Base-by-base conservation (phyloP, 164 flowering plant species). In the Amborella trichopoda region DNA sequence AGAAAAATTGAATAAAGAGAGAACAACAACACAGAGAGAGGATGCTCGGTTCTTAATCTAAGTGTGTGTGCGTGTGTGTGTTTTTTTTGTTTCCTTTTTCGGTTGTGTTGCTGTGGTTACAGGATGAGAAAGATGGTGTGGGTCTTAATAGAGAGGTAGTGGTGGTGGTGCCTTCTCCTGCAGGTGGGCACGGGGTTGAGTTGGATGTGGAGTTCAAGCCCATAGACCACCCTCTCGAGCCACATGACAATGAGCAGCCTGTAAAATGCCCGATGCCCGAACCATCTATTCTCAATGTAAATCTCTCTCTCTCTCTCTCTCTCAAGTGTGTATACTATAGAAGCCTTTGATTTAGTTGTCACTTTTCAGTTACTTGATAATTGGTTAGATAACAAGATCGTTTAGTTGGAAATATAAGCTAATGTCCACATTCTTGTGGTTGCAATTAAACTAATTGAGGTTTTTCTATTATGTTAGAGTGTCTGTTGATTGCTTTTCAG, bases 191-290 rank as follows among this genome's bases (percentile, higher is more conserved):
- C 23, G 61, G 42, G 26, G 37, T 61, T 12, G 75, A 68, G 38
- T 23, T 51, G 1, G 60, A 67, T 3, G 19, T 44, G 0, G 75
- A 64, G 39, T 74, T 78, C 37, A 42, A 40, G 46, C 66, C 66
- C 23, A 61, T 61, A 23, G 61, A 46, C 23, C 61, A 55, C 43
- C 61, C 66, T 1, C 48, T 40, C 8, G 56, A 61, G 57, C 66
- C 66, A 0, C 32, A 40, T 2, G 56, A 61, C 30, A 55, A 55
- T 26, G 65, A 61, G 34, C 50, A 61, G 2, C 85, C 85, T 0
- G 72, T 78, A 20, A 67, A 71, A 59, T 78, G 85, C 55, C 85
- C 85, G n/a, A 64, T 78, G 59, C 71, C 72, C 4, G 52, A 62
- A 26, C 66, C 74, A 49, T 67, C 81, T 28, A 40, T 68, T 32